phyloP scores from a whole-genome alignment of 306 rosid species.

The Urtica urens region DNA sequence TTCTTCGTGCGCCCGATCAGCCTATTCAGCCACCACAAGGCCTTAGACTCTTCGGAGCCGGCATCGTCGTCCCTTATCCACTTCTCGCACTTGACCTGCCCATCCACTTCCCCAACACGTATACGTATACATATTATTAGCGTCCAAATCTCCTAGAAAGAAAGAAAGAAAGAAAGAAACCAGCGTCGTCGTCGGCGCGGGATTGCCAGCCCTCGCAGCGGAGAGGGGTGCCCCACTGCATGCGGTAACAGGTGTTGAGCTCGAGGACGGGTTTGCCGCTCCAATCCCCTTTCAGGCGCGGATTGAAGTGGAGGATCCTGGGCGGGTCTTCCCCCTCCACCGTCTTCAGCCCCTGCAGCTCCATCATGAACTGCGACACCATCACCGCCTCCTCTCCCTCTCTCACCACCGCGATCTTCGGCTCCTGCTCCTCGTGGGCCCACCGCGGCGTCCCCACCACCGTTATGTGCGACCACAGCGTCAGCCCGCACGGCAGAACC shows the following conservation, averaged over 20 bases:
- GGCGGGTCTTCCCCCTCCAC: constrained; percentile 96
- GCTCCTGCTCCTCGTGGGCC: constrained; percentile 68
- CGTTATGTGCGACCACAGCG: constrained; percentile 80
- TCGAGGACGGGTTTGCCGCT: constrained; percentile 82
- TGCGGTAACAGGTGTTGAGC: constrained; percentile 82
- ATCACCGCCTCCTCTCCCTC: constrained; percentile 57
- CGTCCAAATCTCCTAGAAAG: neutral
- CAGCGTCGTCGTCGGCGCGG: constrained; percentile 72
- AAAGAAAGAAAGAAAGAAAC: constrained; percentile 18
- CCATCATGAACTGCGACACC: constrained; percentile 96
- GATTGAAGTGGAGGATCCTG: constrained; percentile 81
- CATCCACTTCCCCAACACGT: constrained; percentile 88
- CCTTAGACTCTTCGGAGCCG: constrained; percentile 71
- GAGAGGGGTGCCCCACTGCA: constrained; percentile 86
- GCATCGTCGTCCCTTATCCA: constrained; percentile 80
- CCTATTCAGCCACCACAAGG: constrained; percentile 86
- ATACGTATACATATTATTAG: no score
- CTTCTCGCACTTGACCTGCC: constrained; percentile 87
- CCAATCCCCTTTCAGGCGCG: constrained; percentile 94
- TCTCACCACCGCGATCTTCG: constrained; percentile 58
- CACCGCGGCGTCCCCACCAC: constrained; percentile 86
- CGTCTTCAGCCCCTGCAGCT: constrained; percentile 79
- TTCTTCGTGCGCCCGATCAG: constrained; percentile 65
- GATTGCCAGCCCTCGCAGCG: constrained; percentile 92
- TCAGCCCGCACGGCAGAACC: constrained; percentile 76